Base-by-base conservation (phyloP, 768 basidiomycete genomes). In the Leccinum olivaceopallidum region DNA sequence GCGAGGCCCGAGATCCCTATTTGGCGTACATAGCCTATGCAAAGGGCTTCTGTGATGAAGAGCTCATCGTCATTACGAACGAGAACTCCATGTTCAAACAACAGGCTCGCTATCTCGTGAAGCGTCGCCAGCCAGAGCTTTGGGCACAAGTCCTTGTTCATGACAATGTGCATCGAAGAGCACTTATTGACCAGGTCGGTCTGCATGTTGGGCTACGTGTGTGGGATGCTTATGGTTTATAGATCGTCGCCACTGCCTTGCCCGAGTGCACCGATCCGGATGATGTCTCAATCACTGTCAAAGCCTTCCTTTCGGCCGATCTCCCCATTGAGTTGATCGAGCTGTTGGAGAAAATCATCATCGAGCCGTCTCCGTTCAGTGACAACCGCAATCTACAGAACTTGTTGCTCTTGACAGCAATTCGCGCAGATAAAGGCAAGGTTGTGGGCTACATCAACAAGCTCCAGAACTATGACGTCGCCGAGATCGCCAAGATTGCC, bases 81-180 rank as follows among this genome's bases (percentile, higher is more conserved):
- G 95, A 96, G 65, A 99, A 99, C 79, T 89, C 95, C 13, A 99
- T 99, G 97, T 99, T 95, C 85, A 99, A 98, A 78, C 96, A 99
- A 70, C 97, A 98, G 76, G 93, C 97, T 56, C 89, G 97, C 30
- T 99, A 99, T 77, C 86, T 99, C 60, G 92, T 98, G 71, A 97
- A 95, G 77, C 89, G 97, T 67, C 92, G 97, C 63, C 88, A 93
- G 63, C 86, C 91, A 16, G 97, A 98, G 62, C 85, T 99, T 32
- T 99, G 97, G 97, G 86, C 90, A 2, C 94, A 98, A 76, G 97
- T 99, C 37, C 87, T 99, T 58, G 81, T 85, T 12, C 82, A 85
- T 4, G 94, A 94, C 64, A 98, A 97, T 75, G 83, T 93, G 53
- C 89, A 98, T 73, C 93, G 95, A 61, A 89, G 97, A 64, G 86